phyloP scores from a whole-genome alignment of 768 basidiomycete species.

The Termitomyces sp. region DNA sequence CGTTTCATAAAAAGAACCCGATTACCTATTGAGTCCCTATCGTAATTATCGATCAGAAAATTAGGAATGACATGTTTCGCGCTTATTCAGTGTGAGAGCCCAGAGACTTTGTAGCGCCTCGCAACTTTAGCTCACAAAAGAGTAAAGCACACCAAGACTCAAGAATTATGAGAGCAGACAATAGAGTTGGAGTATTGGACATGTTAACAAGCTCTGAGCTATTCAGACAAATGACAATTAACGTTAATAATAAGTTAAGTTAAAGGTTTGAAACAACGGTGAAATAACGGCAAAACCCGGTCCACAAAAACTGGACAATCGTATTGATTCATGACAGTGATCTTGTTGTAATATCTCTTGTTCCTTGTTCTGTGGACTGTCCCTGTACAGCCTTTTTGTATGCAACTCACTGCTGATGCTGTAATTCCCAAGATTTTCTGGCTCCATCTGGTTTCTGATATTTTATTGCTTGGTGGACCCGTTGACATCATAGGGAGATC shows the following conservation, averaged over 20 bases:
- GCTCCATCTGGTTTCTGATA: neutral
- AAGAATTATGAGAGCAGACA: no score
- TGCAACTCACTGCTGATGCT: neutral
- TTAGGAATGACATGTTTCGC: neutral
- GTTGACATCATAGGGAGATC: neutral
- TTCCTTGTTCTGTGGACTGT: neutral
- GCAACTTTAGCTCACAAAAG: neutral
- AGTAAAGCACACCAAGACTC: no score
- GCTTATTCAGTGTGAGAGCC: neutral
- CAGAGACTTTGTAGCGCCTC: neutral
- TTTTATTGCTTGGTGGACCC: neutral
- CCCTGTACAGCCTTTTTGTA: neutral
- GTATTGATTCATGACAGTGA: neutral
- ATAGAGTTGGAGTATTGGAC: no score
- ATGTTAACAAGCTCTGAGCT: no score
- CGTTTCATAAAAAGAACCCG: neutral
- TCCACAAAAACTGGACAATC: neutral
- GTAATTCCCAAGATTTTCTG: neutral
- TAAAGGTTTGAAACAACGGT: neutral
- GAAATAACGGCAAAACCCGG: neutral
- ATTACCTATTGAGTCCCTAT: neutral
- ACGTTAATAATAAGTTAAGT: no score
- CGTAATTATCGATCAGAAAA: neutral
- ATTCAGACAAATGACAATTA: neutral
- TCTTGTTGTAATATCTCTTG: neutral